Conservation (phyloP, 371 early-diverging fungal genomes). For the Chytridium lagenaria region DNA sequence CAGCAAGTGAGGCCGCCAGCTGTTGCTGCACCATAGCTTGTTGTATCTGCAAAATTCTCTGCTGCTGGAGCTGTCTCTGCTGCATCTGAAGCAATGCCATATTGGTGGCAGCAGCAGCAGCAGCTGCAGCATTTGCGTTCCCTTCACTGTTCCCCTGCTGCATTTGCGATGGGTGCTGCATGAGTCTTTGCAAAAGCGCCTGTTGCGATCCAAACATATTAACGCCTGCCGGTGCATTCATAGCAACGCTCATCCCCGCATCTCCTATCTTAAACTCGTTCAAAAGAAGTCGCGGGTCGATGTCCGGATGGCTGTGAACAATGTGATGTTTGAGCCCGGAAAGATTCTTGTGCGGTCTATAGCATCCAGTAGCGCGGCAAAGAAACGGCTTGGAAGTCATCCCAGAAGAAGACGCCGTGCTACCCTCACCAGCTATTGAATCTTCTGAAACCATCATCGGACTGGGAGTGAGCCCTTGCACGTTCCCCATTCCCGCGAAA, state of each 20-base stretch:
- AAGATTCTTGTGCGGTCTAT: slow-evolving; percentile 4
- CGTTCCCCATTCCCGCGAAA: too few species aligned
- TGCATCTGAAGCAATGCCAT: not conserved
- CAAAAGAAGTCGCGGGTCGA: too few species aligned
- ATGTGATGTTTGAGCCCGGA: slow-evolving; percentile 13
- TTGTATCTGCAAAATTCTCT: not conserved
- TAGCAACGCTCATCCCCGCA: too few species aligned
- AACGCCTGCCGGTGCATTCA: too few species aligned
- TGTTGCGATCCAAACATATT: too few species aligned
- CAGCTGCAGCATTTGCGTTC: not conserved
- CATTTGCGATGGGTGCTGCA: too few species aligned
- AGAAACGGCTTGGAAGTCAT: not conserved
- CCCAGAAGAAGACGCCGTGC: not conserved
- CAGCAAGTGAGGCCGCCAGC: not conserved
- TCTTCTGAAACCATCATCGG: not conserved
- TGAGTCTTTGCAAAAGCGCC: too few species aligned
- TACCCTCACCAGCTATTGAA: not conserved
- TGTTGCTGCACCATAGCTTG: not conserved
- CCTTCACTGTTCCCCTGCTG: not conserved
- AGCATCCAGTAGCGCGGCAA: slow-evolving; percentile 8
- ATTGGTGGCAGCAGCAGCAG: too few species aligned
- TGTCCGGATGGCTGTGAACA: not conserved
- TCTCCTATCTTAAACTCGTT: too few species aligned
- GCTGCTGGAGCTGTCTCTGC: slow-evolving; percentile 5
- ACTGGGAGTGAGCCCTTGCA: not conserved